Base-by-base conservation (phyloP, 306 rosid species). In the Gastrolobium villosum region DNA sequence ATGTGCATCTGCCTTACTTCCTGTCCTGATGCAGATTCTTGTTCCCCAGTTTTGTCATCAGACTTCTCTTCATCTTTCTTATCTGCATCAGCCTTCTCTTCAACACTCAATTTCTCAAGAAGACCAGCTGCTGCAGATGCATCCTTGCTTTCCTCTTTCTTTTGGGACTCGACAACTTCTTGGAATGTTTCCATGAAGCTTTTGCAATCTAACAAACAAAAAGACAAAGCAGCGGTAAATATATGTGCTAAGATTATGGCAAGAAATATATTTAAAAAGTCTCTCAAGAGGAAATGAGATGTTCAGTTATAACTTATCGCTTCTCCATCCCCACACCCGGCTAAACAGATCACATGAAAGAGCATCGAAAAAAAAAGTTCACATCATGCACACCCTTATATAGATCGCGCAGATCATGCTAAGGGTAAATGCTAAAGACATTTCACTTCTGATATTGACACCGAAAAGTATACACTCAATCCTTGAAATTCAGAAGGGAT, bases 81-180 rank as follows among this genome's bases (percentile, higher is more conserved):
- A n/a, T n/a, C n/a, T n/a, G n/a, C n/a, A n/a, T n/a, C n/a, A n/a
- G n/a, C n/a, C n/a, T n/a, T n/a, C n/a, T n/a, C n/a, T n/a, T n/a
- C n/a, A n/a, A n/a, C n/a, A n/a, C n/a, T n/a, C n/a, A n/a, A n/a
- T n/a, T n/a, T n/a, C n/a, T n/a, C n/a, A n/a, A n/a, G n/a, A n/a
- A n/a, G n/a, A n/a, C n/a, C n/a, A 50, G 99, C 99, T 52, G 98
- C 87, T 30, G 81, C 88, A 60, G 92, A 72, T 49, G 94, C 87
- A 55, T 86, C 93, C 31, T 78, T 26, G 60, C 82, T 79, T 56
- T 96, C 99, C 74, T 81, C 96, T 81, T 70, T 65, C 75, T 79
- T 79, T 78, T 93, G 93, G 60, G 97, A 88, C 79, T 96, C 99
- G 0, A 94, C 98, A 77, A 91, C 91, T 86, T 96, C 99, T 84